phyloP scores from a whole-genome alignment of 108 stramenopile genomes.

The Phaeodactylum tricornutum region DNA sequence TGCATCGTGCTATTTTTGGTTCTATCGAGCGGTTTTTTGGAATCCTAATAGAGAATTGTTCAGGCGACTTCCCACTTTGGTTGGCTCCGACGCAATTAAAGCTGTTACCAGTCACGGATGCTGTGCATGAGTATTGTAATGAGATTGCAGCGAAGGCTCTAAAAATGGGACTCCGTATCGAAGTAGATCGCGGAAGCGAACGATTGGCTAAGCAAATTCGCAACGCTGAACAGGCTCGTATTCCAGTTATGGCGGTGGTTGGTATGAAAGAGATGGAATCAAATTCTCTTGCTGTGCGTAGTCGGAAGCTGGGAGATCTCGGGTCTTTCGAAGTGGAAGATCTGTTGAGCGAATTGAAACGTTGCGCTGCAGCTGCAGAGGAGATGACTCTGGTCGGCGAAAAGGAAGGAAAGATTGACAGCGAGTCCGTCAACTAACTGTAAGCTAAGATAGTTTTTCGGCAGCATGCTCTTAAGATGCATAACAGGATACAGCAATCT shows the following conservation, averaged over 20 bases:
- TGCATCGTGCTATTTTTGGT: constrained; percentile 98
- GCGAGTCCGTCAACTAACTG: too few species aligned
- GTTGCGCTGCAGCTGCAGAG: constrained; percentile 50
- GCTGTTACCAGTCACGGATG: constrained; percentile 92
- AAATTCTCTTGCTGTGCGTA: constrained; percentile 76
- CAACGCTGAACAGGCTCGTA: constrained; percentile 85
- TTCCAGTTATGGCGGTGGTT: constrained; percentile 93
- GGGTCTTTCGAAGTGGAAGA: constrained; percentile 74
- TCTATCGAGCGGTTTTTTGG: constrained; percentile 97
- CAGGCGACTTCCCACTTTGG: constrained; percentile 96
- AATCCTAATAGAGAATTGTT: constrained; percentile 90
- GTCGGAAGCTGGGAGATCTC: constrained; percentile 78
- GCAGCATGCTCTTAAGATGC: too few species aligned
- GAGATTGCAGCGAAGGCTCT: constrained; percentile 74
- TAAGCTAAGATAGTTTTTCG: too few species aligned
- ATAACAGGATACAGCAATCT: too few species aligned
- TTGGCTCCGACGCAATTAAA: constrained; percentile 86
- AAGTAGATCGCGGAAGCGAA: constrained; percentile 83
- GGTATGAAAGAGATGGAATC: constrained; percentile 88
- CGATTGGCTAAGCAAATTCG: constrained; percentile 95
- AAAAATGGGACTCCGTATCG: constrained; percentile 75
- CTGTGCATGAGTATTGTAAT: constrained; percentile 77
- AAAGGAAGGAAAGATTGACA: constrained; percentile 22
- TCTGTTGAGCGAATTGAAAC: constrained; percentile 46
- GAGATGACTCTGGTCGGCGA: constrained; percentile 71